Percentiles rank a stretch among this genome's conserved stretches.
Conservation (phyloP, 2,329 filamentous ascomycete species). For the Metarhizium humberi region DNA sequence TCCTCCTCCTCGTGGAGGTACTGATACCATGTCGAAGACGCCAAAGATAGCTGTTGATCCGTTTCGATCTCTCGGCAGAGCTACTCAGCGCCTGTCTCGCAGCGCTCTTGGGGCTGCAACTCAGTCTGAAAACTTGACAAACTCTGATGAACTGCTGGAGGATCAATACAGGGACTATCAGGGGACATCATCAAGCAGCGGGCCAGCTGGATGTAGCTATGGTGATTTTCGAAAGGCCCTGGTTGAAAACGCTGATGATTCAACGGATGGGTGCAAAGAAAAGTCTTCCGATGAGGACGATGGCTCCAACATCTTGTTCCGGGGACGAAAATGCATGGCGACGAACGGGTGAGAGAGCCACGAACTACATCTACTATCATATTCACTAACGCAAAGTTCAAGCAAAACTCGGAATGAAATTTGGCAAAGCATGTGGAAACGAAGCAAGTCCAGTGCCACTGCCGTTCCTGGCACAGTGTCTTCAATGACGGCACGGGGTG, state of each 20-base stretch:
- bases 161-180: slow-evolving; percentile 12
- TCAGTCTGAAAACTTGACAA: slow-evolving; percentile 22
- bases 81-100: slow-evolving; percentile 11
- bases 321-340: slow-evolving; percentile 22
- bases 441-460: slow-evolving; percentile 37
- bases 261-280: slow-evolving; percentile 10
- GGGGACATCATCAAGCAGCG: slow-evolving; percentile 14
- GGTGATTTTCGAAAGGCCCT: slow-evolving; percentile 18
- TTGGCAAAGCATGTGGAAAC: slow-evolving; percentile 42
- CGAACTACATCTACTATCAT: not conserved
- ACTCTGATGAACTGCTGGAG: slow-evolving; percentile 13
- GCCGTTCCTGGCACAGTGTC: slow-evolving; percentile 39
- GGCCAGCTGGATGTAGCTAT: slow-evolving; percentile 16
- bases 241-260: slow-evolving; percentile 2
- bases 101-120: slow-evolving; percentile 18
- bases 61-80: slow-evolving; percentile 11
- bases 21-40: not conserved
- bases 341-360: slow-evolving; percentile 20
- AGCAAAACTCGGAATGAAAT: slow-evolving; percentile 34
- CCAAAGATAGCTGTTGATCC: slow-evolving; percentile 11
- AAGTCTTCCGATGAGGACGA: slow-evolving; percentile 24
- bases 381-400: slow-evolving; percentile 5
- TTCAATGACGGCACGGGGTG: slow-evolving; percentile 44
- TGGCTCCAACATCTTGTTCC: slow-evolving; percentile 26
- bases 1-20: slow-evolving; percentile 1